A percentile compares a stretch with the other conserved stretches of the same genome.
Conservation (phyloP, 1,139 yeast species). For the Yarrowia galli region DNA sequence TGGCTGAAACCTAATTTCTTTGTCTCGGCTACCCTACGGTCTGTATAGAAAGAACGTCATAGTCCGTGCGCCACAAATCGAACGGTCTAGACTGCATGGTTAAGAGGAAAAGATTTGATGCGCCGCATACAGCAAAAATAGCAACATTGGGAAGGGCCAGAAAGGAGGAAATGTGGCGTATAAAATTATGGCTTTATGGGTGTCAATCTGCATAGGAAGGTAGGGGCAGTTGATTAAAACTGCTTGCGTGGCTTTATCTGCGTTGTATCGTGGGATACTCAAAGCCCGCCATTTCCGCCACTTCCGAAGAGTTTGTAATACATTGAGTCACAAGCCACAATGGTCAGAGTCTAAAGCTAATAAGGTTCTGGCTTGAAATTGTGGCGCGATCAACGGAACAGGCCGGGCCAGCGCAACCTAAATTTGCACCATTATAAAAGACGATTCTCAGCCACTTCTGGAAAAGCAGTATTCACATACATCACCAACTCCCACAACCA, state of each 20-base stretch:
- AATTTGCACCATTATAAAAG: conserved; percentile 14
- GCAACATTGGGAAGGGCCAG: conserved; percentile 1
- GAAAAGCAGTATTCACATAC: conserved; percentile 11
- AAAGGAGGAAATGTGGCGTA: conserved; percentile 1
- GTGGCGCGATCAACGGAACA: conserved; percentile 38
- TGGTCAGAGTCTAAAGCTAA: not conserved
- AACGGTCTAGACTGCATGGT: conserved; percentile 33
- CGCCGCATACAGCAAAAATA: conserved; percentile 29
- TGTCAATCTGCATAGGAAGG: not conserved
- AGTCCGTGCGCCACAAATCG: conserved; percentile 29
- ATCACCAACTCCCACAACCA: conserved; percentile 3
- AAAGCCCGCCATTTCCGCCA: conserved; percentile 23
- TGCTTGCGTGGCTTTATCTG: not conserved
- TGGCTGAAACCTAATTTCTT: conserved; percentile 28
- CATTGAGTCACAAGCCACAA: conserved; percentile 35
- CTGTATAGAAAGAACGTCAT: conserved; percentile 18
- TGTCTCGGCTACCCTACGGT: conserved; percentile 3
- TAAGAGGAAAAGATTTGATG: not conserved
- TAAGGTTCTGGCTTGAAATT: conserved; percentile 1
- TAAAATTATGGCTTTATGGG: not conserved
- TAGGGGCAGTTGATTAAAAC: not conserved
- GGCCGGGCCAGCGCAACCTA: conserved; percentile 32
- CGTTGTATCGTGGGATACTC: no score
- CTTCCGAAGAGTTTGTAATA: conserved; percentile 27
- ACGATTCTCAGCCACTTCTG: conserved; percentile 29